Evolutionary conservation across 179 eudicot species (phyloP), one percentile per base, ranked within the genome.

Genomic region (Patellifolia procumbens): DNA sequence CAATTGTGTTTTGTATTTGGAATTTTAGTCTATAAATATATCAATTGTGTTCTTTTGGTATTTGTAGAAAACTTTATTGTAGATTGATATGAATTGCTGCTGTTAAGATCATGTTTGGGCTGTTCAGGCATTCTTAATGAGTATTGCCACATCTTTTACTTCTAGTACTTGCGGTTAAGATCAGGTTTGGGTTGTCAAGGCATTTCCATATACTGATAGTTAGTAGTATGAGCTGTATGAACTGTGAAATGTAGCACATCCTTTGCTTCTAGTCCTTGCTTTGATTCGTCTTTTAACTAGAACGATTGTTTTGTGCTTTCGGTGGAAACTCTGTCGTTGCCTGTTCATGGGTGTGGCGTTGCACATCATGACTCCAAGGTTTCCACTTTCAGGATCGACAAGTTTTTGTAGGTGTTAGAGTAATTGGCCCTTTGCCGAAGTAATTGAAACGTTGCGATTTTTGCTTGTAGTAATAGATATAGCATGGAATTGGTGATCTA

Each of bases 51-150:
- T n/a, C 15, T 32, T 64, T 35, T 77, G 75, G 53, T 77, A 42
- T 63, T 76, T 77, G 70, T 81, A 80, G 80, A 70, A 81, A 78
- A 24, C 78, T 73, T 72, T n/a, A 56, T 67, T 82, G 81, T 81
- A 73, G 75, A 78, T 72, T 62, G 80, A 26, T 68, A 58, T 58
- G 70, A 78, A 35, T 81, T 62, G 42, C 39, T 73, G 67, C 12
- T 43, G 73, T 53, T 79, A 26, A 28, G 39, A 49, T 78, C 69
- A 46, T 70, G 66, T 17, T 39, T 60, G 68, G 49, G 17, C 49
- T 9, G 28, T 39, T 12, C 7, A 11, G 8, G 31, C 2, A 48
- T 53, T 35, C 7, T 1, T 34, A 12, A n/a, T 72, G 22, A 11
- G 19, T 2, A 17, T 43, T 12, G n/a, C n/a, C n/a, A n/a, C n/a